Conservation (phyloP, 495 filamentous ascomycete genomes). For the Choiromyces venosus region DNA sequence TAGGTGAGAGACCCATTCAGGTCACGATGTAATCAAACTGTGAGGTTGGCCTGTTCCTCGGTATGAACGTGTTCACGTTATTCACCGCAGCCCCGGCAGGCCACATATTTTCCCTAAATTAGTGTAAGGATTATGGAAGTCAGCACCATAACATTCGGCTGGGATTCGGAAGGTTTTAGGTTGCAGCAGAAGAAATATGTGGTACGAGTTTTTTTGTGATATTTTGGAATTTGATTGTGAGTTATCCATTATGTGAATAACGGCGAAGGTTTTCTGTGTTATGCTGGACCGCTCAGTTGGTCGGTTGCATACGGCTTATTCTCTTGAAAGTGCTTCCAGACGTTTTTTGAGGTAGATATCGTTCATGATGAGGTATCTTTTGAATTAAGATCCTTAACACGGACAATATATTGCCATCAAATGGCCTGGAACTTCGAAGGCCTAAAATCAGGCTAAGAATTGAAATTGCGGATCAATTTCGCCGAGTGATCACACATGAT, state of each 20-base stretch:
- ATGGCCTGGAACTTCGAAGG: not conserved
- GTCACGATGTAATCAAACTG: not conserved
- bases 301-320: not conserved
- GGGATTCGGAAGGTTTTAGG: not conserved
- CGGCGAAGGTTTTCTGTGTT: not conserved
- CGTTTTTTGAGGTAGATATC: not conserved
- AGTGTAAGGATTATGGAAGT: not conserved
- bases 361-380: not conserved
- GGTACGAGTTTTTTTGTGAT: not conserved
- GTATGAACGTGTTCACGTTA: too few species aligned
- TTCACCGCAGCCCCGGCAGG: not conserved
- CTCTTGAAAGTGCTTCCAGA: not conserved
- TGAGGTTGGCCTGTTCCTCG: too few species aligned
- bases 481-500: not conserved
- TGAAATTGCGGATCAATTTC: not conserved
- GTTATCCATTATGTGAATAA: not conserved
- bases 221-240: not conserved
- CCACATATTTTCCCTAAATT: not conserved
- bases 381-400: not conserved
- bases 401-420: not conserved
- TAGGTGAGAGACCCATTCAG: not conserved
- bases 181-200: not conserved
- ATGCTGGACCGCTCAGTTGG: not conserved
- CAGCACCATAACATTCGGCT: not conserved
- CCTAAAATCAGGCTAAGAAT: not conserved